Percentiles rank a stretch among this genome's conserved stretches.
Evolutionary conservation across 371 early-diverging fungal species (phyloP).

Genomic region (Mortierella sp.): DNA sequence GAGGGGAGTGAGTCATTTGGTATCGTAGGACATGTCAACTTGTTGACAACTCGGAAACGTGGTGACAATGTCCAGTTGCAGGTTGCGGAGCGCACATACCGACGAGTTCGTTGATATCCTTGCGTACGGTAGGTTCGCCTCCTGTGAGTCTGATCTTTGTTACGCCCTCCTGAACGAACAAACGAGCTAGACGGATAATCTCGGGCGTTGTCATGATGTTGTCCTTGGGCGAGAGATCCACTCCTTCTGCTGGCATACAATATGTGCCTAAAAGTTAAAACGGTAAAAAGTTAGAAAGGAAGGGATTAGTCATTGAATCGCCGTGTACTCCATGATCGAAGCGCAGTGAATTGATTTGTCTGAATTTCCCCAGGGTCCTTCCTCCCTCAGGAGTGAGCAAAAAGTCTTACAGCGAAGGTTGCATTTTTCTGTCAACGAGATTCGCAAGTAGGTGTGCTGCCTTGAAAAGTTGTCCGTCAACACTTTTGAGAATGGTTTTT

Average conservation of each 20-base stretch:
- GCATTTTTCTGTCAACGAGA: slow-evolving; percentile 94
- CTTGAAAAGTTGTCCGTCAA: slow-evolving; percentile 86
- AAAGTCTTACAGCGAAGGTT: slow-evolving; percentile 87
- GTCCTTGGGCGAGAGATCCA: slow-evolving; percentile 79
- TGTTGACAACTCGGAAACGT: neutral
- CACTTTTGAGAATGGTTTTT: slow-evolving; percentile 58
- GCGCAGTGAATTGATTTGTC: neutral
- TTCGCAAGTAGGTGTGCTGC: slow-evolving; percentile 92
- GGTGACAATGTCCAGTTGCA: neutral
- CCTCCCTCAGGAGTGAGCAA: neutral
- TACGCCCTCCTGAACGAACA: slow-evolving; percentile 92
- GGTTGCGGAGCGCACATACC: slow-evolving; percentile 57
- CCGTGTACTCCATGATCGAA: neutral
- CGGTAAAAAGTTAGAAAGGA: neutral
- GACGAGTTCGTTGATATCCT: slow-evolving; percentile 89
- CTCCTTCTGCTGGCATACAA: slow-evolving; percentile 97
- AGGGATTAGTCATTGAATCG: neutral
- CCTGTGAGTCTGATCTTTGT: slow-evolving; percentile 96
- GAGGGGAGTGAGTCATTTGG: slow-evolving; percentile 22
- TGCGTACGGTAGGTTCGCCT: slow-evolving; percentile 96
- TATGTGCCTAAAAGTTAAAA: slow-evolving; percentile 77
- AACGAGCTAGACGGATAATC: slow-evolving; percentile 81
- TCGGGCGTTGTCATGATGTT: slow-evolving; percentile 84
- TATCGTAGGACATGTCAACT: neutral
- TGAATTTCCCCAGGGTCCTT: slow-evolving; percentile 3